phyloP scores from a whole-genome alignment of 176 grass and related monocot genomes.

The Rhynchospora pubera region DNA sequence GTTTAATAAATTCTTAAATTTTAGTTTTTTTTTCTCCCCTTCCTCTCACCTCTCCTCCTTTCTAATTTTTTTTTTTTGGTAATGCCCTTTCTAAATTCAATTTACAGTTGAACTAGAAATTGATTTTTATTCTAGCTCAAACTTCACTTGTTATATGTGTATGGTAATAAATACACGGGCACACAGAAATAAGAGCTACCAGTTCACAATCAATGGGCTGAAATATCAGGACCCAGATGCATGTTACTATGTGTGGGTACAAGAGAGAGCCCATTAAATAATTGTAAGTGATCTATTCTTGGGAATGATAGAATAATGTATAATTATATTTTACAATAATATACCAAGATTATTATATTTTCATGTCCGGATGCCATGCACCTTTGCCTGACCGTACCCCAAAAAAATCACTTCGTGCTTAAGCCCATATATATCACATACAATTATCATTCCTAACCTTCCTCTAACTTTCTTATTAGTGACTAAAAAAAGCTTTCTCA shows the following conservation, averaged over 20 bases:
- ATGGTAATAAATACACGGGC: not conserved
- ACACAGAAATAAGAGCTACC: not conserved
- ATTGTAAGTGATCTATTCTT: not conserved
- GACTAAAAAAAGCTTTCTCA: not conserved
- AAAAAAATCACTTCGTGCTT: not conserved
- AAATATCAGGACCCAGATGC: not conserved
- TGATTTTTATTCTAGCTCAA: too few relatives aligned
- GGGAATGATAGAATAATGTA: not conserved
- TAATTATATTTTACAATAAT: not conserved
- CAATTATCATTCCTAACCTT: not conserved
- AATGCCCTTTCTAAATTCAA: too few relatives aligned
- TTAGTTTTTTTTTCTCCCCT: not conserved
- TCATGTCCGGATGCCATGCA: conserved; percentile 17
- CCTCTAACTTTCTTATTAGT: too few relatives aligned
- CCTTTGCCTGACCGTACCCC: not conserved
- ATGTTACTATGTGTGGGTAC: not conserved
- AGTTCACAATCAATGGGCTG: not conserved
- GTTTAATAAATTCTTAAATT: not conserved
- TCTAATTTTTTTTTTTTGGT: too few relatives aligned
- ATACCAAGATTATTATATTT: not conserved
- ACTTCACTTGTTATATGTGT: too few relatives aligned
- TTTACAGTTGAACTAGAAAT: too few relatives aligned
- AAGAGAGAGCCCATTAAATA: not conserved
- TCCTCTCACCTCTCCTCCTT: not conserved
- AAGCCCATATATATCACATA: not conserved